Conservation (phyloP, 2,329 filamentous ascomycete genomes). For the Tolypocladium pustulatum region DNA sequence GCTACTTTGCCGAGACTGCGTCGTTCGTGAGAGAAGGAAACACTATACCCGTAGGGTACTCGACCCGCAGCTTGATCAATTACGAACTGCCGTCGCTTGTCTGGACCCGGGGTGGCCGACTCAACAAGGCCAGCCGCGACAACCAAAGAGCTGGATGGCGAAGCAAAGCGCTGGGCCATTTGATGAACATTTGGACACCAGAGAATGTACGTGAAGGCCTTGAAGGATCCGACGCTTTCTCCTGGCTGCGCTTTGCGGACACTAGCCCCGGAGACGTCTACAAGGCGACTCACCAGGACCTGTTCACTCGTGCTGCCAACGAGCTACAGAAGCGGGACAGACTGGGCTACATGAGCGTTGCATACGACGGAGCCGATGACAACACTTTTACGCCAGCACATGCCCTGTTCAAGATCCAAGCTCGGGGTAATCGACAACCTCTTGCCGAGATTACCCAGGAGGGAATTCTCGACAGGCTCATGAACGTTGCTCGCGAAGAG, state of each 20-base stretch:
- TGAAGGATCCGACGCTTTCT: conserved; percentile 58
- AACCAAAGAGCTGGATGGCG: conserved; percentile 73
- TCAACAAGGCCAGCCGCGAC: conserved; percentile 61
- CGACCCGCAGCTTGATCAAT: conserved; percentile 75
- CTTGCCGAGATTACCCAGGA: conserved; percentile 61
- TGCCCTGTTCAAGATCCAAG: conserved; percentile 70
- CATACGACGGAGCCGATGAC: conserved; percentile 58
- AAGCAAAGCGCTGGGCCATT: conserved; percentile 62
- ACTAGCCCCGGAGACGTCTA: conserved; percentile 64
- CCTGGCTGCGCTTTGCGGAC: conserved; percentile 83
- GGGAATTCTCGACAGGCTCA: conserved; percentile 61
- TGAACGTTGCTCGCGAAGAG: conserved; percentile 62
- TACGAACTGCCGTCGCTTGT: conserved; percentile 73
- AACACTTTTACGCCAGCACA: conserved; percentile 59
- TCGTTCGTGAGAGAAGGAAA: conserved; percentile 87
- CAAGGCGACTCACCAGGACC: conserved; percentile 53
- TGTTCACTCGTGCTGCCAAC: conserved; percentile 65
- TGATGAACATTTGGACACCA: conserved; percentile 86
- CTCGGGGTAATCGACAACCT: conserved; percentile 55
- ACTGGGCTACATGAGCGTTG: conserved; percentile 54
- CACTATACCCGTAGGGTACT: conserved; percentile 74
- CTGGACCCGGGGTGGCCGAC: conserved; percentile 68
- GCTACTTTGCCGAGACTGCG: conserved; percentile 88
- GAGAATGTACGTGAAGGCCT: conserved; percentile 62
- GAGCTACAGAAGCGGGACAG: conserved; percentile 44